phyloP scores from a whole-genome alignment of 768 basidiomycete species.

The Termitomyces sp. region DNA sequence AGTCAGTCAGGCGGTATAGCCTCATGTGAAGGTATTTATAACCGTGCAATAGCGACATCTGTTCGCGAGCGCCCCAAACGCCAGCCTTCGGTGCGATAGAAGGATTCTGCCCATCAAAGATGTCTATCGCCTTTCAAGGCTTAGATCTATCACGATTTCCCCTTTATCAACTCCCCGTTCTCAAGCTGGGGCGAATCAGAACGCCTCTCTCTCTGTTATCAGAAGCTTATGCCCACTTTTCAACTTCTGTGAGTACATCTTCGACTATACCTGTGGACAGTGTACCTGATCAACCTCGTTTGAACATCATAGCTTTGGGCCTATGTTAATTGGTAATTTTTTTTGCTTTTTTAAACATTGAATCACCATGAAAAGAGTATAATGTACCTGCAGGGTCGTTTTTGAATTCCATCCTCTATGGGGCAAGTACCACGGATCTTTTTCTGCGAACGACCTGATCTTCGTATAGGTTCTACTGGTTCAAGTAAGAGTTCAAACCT shows the following conservation, averaged over 20 bases:
- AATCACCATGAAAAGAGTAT: background rate
- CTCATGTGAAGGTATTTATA: too few species aligned
- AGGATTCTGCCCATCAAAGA: too few species aligned
- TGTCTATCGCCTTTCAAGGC: too few species aligned
- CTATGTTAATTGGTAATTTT: slow-evolving; percentile 36
- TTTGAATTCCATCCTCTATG: slow-evolving; percentile 39
- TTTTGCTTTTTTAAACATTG: slow-evolving; percentile 9
- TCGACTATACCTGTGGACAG: background rate
- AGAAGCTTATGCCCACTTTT: slow-evolving; percentile 4
- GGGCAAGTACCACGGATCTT: slow-evolving; percentile 22
- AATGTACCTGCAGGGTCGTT: slow-evolving; percentile 7
- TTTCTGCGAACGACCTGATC: background rate
- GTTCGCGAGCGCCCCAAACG: too few species aligned
- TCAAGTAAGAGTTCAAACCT: slow-evolving; percentile 19
- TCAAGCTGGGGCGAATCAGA: background rate
- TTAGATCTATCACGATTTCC: too few species aligned
- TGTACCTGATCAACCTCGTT: background rate
- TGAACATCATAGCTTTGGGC: slow-evolving; percentile 28
- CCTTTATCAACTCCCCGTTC: too few species aligned
- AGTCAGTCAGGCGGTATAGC: too few species aligned
- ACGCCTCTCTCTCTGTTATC: background rate
- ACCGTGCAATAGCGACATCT: too few species aligned
- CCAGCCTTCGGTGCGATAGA: too few species aligned
- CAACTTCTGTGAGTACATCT: slow-evolving; percentile 10
- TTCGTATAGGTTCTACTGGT: slow-evolving; percentile 25